Conservation (phyloP, 2,329 filamentous ascomycete species). For the Pestalotiopsis sp. region DNA sequence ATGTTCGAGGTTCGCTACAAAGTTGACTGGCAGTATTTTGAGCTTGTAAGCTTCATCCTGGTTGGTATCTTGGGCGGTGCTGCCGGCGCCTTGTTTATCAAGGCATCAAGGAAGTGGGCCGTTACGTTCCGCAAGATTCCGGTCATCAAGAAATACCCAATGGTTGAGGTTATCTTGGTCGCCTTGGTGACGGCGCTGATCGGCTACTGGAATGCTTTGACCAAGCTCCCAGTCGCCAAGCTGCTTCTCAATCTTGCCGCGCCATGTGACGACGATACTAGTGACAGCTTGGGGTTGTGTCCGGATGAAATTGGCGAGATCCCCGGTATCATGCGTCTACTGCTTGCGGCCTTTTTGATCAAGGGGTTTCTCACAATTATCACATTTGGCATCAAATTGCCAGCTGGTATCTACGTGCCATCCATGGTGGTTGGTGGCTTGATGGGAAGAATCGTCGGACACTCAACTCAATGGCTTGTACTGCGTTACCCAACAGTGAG, state of each 20-base stretch:
- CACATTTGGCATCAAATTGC: slow-evolving; percentile 96
- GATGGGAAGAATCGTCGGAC: slow-evolving; percentile 85
- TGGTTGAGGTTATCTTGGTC: slow-evolving; percentile 87
- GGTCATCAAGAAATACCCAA: slow-evolving; percentile 78
- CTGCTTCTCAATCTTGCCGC: slow-evolving; percentile 88
- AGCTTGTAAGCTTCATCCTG: slow-evolving; percentile 82
- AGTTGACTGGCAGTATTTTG: slow-evolving; percentile 91
- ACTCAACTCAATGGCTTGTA: slow-evolving; percentile 80
- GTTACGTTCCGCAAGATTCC: slow-evolving; percentile 81
- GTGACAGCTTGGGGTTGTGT: slow-evolving; percentile 73
- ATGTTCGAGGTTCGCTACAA: slow-evolving; percentile 92
- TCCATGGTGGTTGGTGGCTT: slow-evolving; percentile 98
- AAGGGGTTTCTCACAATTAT: slow-evolving; percentile 87
- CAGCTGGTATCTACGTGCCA: slow-evolving; percentile 95
- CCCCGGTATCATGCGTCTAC: slow-evolving; percentile 70
- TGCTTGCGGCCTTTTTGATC: slow-evolving; percentile 81
- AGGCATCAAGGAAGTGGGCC: slow-evolving; percentile 89
- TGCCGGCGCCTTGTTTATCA: slow-evolving; percentile 91
- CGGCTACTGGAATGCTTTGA: slow-evolving; percentile 93
- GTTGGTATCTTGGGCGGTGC: slow-evolving; percentile 84
- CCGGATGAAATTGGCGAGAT: slow-evolving; percentile 74
- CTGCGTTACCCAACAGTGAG: slow-evolving; percentile 70
- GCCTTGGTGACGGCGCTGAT: slow-evolving; percentile 81
- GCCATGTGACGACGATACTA: slow-evolving; percentile 74
- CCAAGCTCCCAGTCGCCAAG: slow-evolving; percentile 86